Evolutionary conservation across 192 early-diverging fungal genomes (phyloP).

Genomic region (Coemansia sp.): DNA sequence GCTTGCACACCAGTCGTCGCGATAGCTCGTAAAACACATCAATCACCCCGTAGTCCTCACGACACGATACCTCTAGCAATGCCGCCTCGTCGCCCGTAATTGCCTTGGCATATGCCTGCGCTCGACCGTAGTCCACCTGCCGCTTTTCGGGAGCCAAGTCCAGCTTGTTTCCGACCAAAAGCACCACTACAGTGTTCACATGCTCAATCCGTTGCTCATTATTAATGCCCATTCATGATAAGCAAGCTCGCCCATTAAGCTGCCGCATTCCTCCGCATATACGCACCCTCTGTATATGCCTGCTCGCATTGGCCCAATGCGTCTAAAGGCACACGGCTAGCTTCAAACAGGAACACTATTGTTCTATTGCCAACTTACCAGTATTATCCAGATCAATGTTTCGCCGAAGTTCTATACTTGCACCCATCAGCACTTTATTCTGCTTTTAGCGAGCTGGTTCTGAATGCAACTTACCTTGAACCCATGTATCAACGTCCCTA

Average conservation of each 20-base stretch:
- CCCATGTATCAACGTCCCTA: slow-evolving; percentile 65
- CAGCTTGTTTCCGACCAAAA: slow-evolving; percentile 71
- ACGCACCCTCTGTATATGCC: not conserved
- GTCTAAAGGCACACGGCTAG: not conserved
- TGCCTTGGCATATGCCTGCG: slow-evolving; percentile 61
- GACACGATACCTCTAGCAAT: slow-evolving; percentile 69
- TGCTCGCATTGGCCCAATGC: too few relatives aligned
- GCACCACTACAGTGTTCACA: slow-evolving; percentile 55
- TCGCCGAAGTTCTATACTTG: slow-evolving; percentile 56
- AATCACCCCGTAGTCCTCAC: slow-evolving; percentile 64
- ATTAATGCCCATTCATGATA: not conserved
- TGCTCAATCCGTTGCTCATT: not conserved
- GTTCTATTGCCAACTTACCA: slow-evolving; percentile 31
- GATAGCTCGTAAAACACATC: slow-evolving; percentile 51
- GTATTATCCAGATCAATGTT: slow-evolving; percentile 64
- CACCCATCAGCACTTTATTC: too few relatives aligned
- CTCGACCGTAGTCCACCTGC: slow-evolving; percentile 57
- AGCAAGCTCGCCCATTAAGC: slow-evolving; percentile 1
- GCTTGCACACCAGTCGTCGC: slow-evolving; percentile 29
- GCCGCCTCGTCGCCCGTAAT: slow-evolving; percentile 60
- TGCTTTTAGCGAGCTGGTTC: too few relatives aligned
- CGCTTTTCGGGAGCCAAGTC: slow-evolving; percentile 62
- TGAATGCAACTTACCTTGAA: slow-evolving; percentile 33
- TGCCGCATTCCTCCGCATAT: not conserved
- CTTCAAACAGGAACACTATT: not conserved